These are phyloP conservation scores for Atalantia buxifolia DNA, from an alignment of 345 rosid species.

Conservation along the genomic window DNA sequence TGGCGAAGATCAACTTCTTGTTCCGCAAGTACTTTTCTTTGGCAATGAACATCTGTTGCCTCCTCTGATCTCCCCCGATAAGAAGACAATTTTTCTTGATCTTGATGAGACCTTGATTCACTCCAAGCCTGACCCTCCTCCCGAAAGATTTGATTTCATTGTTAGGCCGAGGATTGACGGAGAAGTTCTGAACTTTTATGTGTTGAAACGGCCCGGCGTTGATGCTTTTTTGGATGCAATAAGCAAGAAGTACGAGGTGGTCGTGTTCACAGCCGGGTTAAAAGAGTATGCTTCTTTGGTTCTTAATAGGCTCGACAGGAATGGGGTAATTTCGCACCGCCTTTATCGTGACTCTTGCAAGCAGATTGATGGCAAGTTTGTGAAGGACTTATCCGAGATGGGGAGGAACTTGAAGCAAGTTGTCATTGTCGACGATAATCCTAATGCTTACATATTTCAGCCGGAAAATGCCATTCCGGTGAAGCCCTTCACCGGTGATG, in stretches of 20 bases:
- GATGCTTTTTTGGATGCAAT: conserved; percentile 57
- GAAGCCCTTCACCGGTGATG: conserved; percentile 59
- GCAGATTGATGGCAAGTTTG: conserved; percentile 62
- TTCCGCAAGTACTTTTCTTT: conserved; percentile 31
- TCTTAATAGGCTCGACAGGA: conserved; percentile 56
- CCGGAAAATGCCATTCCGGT: conserved; percentile 82
- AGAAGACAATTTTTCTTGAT: conserved; percentile 76
- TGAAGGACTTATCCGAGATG: conserved; percentile 68
- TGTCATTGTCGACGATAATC: conserved; percentile 87
- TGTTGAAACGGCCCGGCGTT: conserved; percentile 84
- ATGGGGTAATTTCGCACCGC: conserved; percentile 58
- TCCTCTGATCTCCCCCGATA: conserved; percentile 25
- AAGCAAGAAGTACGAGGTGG: conserved; percentile 59
- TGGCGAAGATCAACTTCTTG: not conserved
- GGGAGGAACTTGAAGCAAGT: conserved; percentile 59
- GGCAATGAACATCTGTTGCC: conserved; percentile 37
- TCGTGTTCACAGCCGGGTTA: conserved; percentile 88
- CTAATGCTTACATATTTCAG: conserved; percentile 61
- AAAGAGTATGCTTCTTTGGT: conserved; percentile 74
- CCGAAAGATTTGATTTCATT: conserved; percentile 50
- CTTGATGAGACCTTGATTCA: conserved; percentile 89
- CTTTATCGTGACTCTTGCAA: conserved; percentile 71
- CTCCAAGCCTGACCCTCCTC: conserved; percentile 73
- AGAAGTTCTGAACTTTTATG: conserved; percentile 56
- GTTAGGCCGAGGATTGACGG: conserved; percentile 73